Evolutionary conservation across 78 protist genomes (phyloP).

Genomic region (Tieghemostelium lacteum): DNA sequence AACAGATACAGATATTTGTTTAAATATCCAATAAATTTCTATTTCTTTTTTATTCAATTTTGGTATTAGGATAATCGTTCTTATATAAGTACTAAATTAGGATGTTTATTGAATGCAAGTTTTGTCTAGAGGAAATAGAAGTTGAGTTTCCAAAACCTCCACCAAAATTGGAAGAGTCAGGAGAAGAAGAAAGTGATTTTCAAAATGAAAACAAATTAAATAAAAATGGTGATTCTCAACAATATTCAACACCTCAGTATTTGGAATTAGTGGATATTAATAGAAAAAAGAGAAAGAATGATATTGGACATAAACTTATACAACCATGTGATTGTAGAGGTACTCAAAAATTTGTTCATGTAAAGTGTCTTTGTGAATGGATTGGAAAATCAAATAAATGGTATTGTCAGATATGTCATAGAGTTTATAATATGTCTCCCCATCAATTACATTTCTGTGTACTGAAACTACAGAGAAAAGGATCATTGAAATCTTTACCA

Average conservation of each 20-base stretch:
- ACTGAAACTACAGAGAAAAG: slow-evolving; percentile 48
- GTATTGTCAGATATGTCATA: slow-evolving; percentile 66
- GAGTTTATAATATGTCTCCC: slow-evolving; percentile 67
- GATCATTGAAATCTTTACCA: slow-evolving; percentile 49
- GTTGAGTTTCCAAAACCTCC: not conserved
- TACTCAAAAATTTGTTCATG: slow-evolving; percentile 64
- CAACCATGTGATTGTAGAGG: slow-evolving; percentile 76
- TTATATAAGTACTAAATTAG: too few relatives aligned
- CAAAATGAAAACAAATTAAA: not conserved
- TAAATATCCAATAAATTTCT: too few relatives aligned
- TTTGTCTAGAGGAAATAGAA: slow-evolving; percentile 76
- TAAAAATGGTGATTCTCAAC: not conserved
- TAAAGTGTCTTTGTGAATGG: slow-evolving; percentile 78
- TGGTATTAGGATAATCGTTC: too few relatives aligned
- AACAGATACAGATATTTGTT: too few relatives aligned
- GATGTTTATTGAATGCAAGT: slow-evolving; percentile 79
- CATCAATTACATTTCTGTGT: slow-evolving; percentile 68
- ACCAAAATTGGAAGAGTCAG: not conserved
- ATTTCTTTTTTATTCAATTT: too few relatives aligned
- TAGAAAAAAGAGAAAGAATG: slow-evolving; percentile 28
- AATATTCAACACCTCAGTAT: not conserved
- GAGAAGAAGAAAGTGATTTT: not conserved
- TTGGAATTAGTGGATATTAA: slow-evolving; percentile 40
- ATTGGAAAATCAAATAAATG: slow-evolving; percentile 69
- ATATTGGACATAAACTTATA: slow-evolving; percentile 58